Evolutionary conservation across 371 early-diverging fungal genomes (phyloP), one percentile per base, ranked within the genome.

Genomic region (Syncephalastrum monosporum): DNA sequence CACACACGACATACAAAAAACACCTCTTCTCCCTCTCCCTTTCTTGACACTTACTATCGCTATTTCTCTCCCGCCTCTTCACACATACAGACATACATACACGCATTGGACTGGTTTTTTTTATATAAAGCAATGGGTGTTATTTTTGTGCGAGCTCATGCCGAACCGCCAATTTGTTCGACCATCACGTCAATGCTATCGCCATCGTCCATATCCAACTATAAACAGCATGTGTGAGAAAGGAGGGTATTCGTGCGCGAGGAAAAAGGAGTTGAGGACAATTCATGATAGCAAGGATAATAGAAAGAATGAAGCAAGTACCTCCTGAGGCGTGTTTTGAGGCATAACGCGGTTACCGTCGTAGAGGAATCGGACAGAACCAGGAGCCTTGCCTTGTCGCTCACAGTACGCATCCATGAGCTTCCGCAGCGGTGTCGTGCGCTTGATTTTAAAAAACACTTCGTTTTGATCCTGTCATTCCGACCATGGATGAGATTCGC

Each of bases 191-290:
- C 90, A 57, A 96, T 95, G n/a, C 85, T 72, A 67, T 96, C 97
- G 48, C 91, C 94, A 66, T 96, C 96, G 55, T 95, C 96, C 91
- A 96, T 91, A 19, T 92, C 95, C 56, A 96, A 83, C 92, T 92
- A 74, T 45, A 49, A n/a, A 44, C 16, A 61, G 47, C 52, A 55
- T 21, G 19, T 29, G 5, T 33, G 63, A 44, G 19, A 4, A 16
- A 41, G n/a, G 29, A 45, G 33, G 5, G 21, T 21, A 21, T 21
- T 53, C 17, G 27, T 15, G 5, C n/a, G 27, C 10, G 33, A 45
- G 48, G 45, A 46, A 50, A 53, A 55, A 41, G n/a, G n/a, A 53
- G 23, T 21, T 21, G 19, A 51, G 21, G 43, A 53, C n/a, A 41
- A 45, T n/a, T n/a, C 15, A 8, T 43, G 42, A 16, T 12, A 19